A percentile compares a stretch with the other conserved stretches of the same genome.
Conservation (phyloP, 495 filamentous ascomycete genomes). For the Astrothelium macrocarpum region DNA sequence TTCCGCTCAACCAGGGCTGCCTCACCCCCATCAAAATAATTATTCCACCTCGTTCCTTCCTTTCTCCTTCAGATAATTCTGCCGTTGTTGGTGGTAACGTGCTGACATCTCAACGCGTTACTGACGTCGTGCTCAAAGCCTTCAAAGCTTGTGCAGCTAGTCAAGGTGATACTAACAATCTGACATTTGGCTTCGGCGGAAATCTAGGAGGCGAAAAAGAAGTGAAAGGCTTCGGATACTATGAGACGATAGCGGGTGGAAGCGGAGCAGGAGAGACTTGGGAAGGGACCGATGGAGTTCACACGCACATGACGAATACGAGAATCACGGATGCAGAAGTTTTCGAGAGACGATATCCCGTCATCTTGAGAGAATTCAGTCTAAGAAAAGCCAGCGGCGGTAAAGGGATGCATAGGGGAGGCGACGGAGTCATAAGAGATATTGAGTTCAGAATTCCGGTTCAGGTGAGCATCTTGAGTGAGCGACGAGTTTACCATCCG, state of each 20-base stretch:
- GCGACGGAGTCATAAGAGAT: slow-evolving; percentile 84
- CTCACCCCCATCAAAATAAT: slow-evolving; percentile 76
- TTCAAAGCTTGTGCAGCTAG: slow-evolving; percentile 84
- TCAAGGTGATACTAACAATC: slow-evolving; percentile 91
- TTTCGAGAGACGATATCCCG: slow-evolving; percentile 90
- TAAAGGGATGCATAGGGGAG: slow-evolving; percentile 64
- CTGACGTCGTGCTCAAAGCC: slow-evolving; percentile 85
- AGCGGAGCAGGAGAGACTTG: slow-evolving; percentile 79
- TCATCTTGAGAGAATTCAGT: slow-evolving; percentile 73
- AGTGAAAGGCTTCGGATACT: slow-evolving; percentile 84
- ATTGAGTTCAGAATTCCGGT: slow-evolving; percentile 90
- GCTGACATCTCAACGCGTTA: slow-evolving; percentile 80
- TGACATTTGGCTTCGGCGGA: slow-evolving; percentile 74
- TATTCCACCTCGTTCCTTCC: slow-evolving; percentile 72
- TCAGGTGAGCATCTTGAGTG: slow-evolving; percentile 80
- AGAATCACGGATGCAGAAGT: slow-evolving; percentile 92
- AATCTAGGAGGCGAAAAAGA: slow-evolving; percentile 42
- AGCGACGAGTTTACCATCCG: slow-evolving; percentile 75
- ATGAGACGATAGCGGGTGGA: slow-evolving; percentile 93
- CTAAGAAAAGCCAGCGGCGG: slow-evolving; percentile 63
- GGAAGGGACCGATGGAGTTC: slow-evolving; percentile 83
- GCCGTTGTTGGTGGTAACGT: slow-evolving; percentile 97
- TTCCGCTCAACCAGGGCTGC: slow-evolving; percentile 95
- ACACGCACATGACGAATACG: slow-evolving; percentile 99
- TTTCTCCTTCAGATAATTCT: slow-evolving; percentile 77